phyloP scores from a whole-genome alignment of 176 grass and related monocot genomes.

The Cocos nucifera region DNA sequence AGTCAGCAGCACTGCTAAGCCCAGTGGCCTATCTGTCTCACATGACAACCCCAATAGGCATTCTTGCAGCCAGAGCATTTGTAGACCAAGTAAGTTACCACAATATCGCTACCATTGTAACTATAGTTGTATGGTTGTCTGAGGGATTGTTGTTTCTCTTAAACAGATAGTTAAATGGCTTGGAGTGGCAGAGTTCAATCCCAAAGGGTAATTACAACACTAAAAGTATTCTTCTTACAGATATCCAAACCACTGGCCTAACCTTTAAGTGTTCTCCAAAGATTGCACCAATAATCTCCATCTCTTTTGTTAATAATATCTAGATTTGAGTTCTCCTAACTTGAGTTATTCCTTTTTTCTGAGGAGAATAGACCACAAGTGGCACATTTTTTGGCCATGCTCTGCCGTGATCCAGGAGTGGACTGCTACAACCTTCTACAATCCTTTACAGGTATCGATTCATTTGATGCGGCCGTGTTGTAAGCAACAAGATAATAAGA shows the following conservation, averaged over 20 bases:
- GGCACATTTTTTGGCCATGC: constrained; percentile 24
- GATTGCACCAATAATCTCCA: too few species aligned
- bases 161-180: constrained; percentile 7
- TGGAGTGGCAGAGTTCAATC: constrained; percentile 63
- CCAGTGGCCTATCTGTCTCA: constrained; percentile 76
- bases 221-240: too few species aligned
- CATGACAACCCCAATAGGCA: constrained; percentile 55
- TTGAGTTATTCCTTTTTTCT: background rate
- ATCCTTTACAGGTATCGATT: constrained; percentile 46
- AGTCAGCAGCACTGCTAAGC: constrained; percentile 58
- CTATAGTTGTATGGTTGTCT: too few species aligned
- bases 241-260: too few species aligned
- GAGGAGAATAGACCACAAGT: constrained; percentile 29
- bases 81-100: constrained; percentile 39
- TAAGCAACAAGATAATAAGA: too few species aligned
- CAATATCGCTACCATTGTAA: background rate
- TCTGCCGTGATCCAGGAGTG: constrained; percentile 38
- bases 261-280: too few species aligned
- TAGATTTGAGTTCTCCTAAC: too few species aligned
- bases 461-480: background rate
- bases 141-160: too few species aligned
- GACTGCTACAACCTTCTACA: constrained; percentile 59
- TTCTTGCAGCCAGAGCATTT: constrained; percentile 52
- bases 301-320: too few species aligned
- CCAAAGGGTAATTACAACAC: constrained; percentile 28